A percentile compares a stretch with the other conserved stretches of the same genome.
phyloP scores from a whole-genome alignment of 2,329 filamentous ascomycete genomes.

The Rachicladosporium sp. region DNA sequence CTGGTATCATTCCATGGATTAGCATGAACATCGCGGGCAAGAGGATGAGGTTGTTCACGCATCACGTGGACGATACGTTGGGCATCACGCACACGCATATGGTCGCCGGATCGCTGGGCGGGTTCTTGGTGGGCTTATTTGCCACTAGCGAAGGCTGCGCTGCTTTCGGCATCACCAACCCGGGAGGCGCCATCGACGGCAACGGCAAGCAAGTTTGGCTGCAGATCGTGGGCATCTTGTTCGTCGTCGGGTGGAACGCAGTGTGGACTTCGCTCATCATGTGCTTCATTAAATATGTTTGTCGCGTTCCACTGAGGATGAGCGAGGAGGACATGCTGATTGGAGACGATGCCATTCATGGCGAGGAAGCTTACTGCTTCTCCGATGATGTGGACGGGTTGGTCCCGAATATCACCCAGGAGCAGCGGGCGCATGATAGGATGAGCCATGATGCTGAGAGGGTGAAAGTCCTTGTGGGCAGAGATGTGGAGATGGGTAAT shows the following conservation, averaged over 20 bases:
- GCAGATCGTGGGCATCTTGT: slow-evolving; percentile 37
- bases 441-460: too few relatives aligned
- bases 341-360: slow-evolving; percentile 39
- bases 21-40: slow-evolving; percentile 38
- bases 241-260: slow-evolving; percentile 39
- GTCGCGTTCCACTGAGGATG: slow-evolving; percentile 37
- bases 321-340: slow-evolving; percentile 33
- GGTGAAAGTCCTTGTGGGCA: too few relatives aligned
- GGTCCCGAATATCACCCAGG: too few relatives aligned
- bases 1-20: slow-evolving; percentile 36
- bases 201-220: slow-evolving; percentile 39
- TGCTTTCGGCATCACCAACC: slow-evolving; percentile 34
- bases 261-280: slow-evolving; percentile 40
- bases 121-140: slow-evolving; percentile 36
- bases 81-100: slow-evolving; percentile 38
- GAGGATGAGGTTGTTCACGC: slow-evolving; percentile 43
- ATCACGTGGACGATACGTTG: slow-evolving; percentile 42
- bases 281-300: slow-evolving; percentile 39
- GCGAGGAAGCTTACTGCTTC: slow-evolving; percentile 31
- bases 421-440: too few relatives aligned
- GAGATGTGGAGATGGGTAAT: too few relatives aligned
- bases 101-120: slow-evolving; percentile 35
- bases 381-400: slow-evolving; percentile 10
- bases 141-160: slow-evolving; percentile 35
- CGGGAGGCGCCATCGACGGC: slow-evolving; percentile 38